Evolutionary conservation across 2,329 filamentous ascomycete species (phyloP), one percentile per base, ranked within the genome.

Genomic region (Ophiostoma quercus): DNA sequence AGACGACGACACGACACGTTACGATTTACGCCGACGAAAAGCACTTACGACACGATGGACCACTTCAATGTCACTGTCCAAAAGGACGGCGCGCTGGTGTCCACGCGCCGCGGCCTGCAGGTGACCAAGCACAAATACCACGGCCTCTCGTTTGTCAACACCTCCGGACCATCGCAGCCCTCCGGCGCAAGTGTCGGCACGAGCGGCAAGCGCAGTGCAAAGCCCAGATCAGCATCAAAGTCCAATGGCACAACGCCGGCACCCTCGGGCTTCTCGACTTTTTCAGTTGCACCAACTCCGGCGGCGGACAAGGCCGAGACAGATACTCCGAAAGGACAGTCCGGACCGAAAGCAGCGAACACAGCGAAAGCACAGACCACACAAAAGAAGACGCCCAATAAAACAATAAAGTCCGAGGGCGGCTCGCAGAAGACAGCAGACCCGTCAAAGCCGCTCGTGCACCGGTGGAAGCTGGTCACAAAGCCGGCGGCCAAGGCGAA

Each of bases 81-180:
- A 69, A 76, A 77, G 71, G 76, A 78, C 54, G 79, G 79, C 32
- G 75, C 77, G 54, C 73, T 81, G 57, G 77, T 80, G 67, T 78
- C 78, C 47, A 80, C 78, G 0, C 75, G 78, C 34, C 76, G 78
- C 41, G 80, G 80, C 9, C 74, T 81, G 63, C 78, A 79, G 71
- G 78, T 81, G 14, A 79, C 79, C 29, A 79, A 79, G 72, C 77
- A 79, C 69, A 80, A 78, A 72, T 77, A 80, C 72, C 77, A 79
- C 69, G 79, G 79, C 41, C 75, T 76, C 29, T 79, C 78, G 4
- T 81, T 81, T 69, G 79, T 80, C 69, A 80, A 81, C 72, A 71
- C 78, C 4, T 76, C 72, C 6, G 67, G 68, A 7, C 75, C 77
- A 12, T 72, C 73, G 4, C 68, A 73, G 12, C 60, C 69, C 12